These are phyloP conservation scores for Tricholoma terreum DNA, from an alignment of 768 basidiomycete species.

Conservation along the genomic window DNA sequence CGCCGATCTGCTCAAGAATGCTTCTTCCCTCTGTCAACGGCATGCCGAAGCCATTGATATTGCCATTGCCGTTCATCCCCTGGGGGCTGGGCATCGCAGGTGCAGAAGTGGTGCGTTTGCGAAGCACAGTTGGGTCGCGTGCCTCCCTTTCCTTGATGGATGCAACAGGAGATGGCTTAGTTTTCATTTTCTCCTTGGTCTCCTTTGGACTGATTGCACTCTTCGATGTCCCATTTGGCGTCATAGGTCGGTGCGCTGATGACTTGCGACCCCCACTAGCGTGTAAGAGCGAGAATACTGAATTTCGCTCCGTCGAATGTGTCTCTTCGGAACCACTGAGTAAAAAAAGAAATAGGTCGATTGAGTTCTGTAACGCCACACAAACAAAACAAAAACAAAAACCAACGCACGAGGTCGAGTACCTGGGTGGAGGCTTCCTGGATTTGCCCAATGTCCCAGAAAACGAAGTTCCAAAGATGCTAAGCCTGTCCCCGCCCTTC, in stretches of 20 bases:
- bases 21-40: constrained; percentile 60
- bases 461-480: constrained; percentile 77
- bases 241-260: constrained; percentile 40
- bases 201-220: constrained; percentile 6
- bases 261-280: constrained; percentile 38
- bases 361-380: neutral
- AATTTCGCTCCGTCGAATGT: constrained; percentile 32
- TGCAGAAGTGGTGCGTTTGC: constrained; percentile 53
- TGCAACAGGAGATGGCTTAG: constrained; percentile 6
- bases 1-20: constrained; percentile 88
- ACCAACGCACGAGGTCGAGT: constrained; percentile 48
- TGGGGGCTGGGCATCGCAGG: constrained; percentile 17
- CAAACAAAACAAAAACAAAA: constrained; percentile 13
- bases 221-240: constrained; percentile 11
- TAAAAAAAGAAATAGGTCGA: constrained; percentile 1
- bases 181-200: constrained; percentile 8
- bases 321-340: constrained; percentile 34
- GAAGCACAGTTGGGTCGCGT: constrained; percentile 40
- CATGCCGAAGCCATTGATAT: constrained; percentile 14
- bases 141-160: constrained; percentile 21
- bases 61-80: constrained; percentile 3
- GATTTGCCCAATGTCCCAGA: constrained; percentile 57
- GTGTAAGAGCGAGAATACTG: constrained; percentile 46
- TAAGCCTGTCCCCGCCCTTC: constrained; percentile 54
- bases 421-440: constrained; percentile 80